phyloP scores from a whole-genome alignment of 75 land plant genomes.

The Pinus albicaulis region DNA sequence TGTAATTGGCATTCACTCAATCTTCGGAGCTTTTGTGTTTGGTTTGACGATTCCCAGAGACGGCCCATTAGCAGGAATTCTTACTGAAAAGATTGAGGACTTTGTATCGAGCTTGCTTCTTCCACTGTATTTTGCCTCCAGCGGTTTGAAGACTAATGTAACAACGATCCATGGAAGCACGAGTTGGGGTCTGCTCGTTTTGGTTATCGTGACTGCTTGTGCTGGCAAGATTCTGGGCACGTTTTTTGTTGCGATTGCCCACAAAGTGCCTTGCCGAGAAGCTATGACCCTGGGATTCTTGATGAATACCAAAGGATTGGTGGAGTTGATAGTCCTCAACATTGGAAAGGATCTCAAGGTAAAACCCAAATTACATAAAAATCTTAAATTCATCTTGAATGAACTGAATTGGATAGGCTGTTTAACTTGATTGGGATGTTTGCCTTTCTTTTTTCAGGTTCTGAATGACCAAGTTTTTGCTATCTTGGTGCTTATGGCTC shows the following conservation, averaged over 20 bases:
- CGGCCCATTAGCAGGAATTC: constrained; percentile 38
- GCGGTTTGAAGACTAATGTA: constrained; percentile 66
- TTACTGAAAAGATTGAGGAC: constrained; percentile 67
- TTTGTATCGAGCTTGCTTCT: constrained; percentile 50
- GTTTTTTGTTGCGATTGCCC: constrained; percentile 21
- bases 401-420: too few species aligned
- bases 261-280: constrained; percentile 32
- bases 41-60: constrained; percentile 61
- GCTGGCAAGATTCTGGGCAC: constrained; percentile 64
- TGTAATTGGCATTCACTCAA: constrained; percentile 63
- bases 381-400: background rate
- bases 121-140: constrained; percentile 67
- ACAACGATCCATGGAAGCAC: constrained; percentile 25
- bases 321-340: constrained; percentile 84
- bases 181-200: constrained; percentile 46
- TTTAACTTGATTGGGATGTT: too few species aligned
- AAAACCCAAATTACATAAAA: background rate
- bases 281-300: constrained; percentile 58
- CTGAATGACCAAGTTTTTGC: constrained; percentile 84
- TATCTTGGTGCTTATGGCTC: constrained; percentile 84
- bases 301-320: constrained; percentile 81
- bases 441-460: constrained; percentile 38
- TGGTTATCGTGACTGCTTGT: constrained; percentile 53
- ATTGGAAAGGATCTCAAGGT: constrained; percentile 50
- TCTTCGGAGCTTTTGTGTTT: constrained; percentile 73